phyloP scores from a whole-genome alignment of 1,284 basidiomycete species.

The Ceratobasidium theobromae region DNA sequence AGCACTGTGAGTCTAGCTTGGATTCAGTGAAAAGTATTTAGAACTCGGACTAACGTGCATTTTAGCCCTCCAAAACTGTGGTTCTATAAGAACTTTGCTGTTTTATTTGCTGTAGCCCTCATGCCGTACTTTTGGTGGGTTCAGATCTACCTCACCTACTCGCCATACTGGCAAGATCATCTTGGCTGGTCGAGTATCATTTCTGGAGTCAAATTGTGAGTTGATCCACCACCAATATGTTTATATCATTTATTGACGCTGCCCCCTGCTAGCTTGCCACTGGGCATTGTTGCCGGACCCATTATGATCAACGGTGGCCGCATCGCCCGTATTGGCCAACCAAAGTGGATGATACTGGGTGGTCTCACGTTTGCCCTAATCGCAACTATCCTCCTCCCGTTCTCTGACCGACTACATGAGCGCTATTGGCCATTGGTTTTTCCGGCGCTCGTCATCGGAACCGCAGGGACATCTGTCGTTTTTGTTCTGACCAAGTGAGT shows the following conservation, averaged over 20 bases:
- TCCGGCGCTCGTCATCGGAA: slow-evolving; percentile 47
- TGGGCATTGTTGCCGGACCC: slow-evolving; percentile 37
- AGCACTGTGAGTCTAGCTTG: slow-evolving; percentile 31
- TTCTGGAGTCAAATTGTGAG: slow-evolving; percentile 19
- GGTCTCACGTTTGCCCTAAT: slow-evolving; percentile 47
- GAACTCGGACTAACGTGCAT: no score
- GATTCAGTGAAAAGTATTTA: no score
- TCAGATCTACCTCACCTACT: slow-evolving; percentile 17
- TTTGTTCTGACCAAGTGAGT: slow-evolving; percentile 37
- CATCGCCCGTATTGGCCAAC: slow-evolving; percentile 45
- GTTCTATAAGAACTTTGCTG: slow-evolving; percentile 17
- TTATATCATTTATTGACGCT: neutral
- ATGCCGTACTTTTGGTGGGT: slow-evolving; percentile 47
- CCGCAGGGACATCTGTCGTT: slow-evolving; percentile 18
- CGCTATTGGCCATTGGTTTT: slow-evolving; percentile 53
- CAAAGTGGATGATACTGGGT: slow-evolving; percentile 51
- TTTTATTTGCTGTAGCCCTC: slow-evolving; percentile 40
- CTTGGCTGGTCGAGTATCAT: slow-evolving; percentile 27
- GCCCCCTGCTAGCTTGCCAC: slow-evolving; percentile 9
- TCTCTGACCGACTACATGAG: slow-evolving; percentile 44
- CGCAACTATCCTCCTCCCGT: slow-evolving; percentile 49
- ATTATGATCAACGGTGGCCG: slow-evolving; percentile 47
- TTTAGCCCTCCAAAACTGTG: slow-evolving; percentile 29
- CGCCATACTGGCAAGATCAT: slow-evolving; percentile 19
- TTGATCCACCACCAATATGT: neutral